phyloP scores from a whole-genome alignment of 305 asterid genomes.

The Solanum hybrid region DNA sequence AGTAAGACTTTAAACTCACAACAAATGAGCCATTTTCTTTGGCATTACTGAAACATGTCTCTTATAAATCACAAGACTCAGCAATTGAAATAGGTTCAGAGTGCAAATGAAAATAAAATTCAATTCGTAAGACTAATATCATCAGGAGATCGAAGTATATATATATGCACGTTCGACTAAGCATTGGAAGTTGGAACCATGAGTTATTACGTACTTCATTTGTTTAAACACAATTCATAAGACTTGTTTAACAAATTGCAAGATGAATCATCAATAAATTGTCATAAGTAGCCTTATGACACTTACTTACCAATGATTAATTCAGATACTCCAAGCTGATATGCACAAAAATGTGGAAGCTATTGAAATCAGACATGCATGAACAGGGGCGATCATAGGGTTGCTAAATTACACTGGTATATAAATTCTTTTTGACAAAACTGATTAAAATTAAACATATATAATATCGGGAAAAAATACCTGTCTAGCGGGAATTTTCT shows the following conservation, averaged over 20 bases:
- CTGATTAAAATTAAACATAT: not conserved
- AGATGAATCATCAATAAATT: not conserved
- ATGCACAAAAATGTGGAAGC: not conserved
- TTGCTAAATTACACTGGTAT: too few relatives aligned
- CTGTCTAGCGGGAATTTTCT: not conserved
- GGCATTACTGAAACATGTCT: not conserved
- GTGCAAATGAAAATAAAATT: not conserved
- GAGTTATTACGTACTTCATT: not conserved
- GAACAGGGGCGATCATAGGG: not conserved
- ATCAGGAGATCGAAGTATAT: not conserved
- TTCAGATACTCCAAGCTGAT: not conserved
- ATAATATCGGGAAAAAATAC: too few relatives aligned
- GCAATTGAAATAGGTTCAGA: not conserved
- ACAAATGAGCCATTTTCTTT: not conserved
- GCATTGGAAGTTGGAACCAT: not conserved
- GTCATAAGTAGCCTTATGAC: not conserved
- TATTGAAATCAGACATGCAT: not conserved
- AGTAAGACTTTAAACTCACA: not conserved
- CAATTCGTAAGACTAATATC: not conserved
- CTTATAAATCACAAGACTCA: not conserved
- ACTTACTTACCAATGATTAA: not conserved
- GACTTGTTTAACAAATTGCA: not conserved
- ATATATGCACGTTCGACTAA: not conserved
- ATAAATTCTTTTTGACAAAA: too few relatives aligned
- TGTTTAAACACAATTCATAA: not conserved